Evolutionary conservation across 352 stramenopile genomes (phyloP).

Genomic region (Phytophthora quininea): DNA sequence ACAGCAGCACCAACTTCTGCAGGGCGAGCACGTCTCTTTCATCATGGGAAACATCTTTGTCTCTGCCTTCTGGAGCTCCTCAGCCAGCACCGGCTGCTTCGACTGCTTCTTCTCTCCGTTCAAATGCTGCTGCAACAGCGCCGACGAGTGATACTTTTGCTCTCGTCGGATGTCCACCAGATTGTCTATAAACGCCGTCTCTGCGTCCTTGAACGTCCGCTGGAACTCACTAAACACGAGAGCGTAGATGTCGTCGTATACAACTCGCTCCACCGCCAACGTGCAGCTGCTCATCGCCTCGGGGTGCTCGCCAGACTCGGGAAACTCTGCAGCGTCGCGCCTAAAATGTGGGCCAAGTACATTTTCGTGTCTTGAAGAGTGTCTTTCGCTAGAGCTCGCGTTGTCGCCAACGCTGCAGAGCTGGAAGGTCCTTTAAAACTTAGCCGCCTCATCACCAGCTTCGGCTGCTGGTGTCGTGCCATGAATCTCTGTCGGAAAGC

Average conservation of each 20-base stretch:
- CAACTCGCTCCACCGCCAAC: constrained; percentile 62
- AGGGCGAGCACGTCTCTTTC: constrained; percentile 54
- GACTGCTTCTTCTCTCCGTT: constrained; percentile 1
- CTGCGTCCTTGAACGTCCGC: constrained; percentile 46
- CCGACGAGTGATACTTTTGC: constrained; percentile 41
- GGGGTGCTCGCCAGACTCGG: constrained; percentile 60
- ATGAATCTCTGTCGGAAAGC: constrained; percentile 49
- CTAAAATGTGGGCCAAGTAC: constrained; percentile 65
- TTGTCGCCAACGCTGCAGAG: constrained; percentile 4
- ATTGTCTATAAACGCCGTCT: constrained; percentile 53
- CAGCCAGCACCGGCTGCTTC: constrained; percentile 20
- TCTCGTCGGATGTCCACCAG: constrained; percentile 56
- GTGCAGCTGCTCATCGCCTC: constrained; percentile 54
- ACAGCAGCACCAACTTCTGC: constrained; percentile 69
- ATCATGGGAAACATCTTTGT: constrained; percentile 53
- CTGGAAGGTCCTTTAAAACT: constrained; percentile 22
- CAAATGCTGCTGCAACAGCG: constrained; percentile 25
- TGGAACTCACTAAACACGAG: constrained; percentile 64
- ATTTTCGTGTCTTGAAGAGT: constrained; percentile 74
- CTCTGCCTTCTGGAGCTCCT: constrained; percentile 53
- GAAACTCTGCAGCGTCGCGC: constrained; percentile 66
- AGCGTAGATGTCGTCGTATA: constrained; percentile 72
- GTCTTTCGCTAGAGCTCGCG: constrained; percentile 35
- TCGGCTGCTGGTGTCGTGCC: constrained; percentile 25
- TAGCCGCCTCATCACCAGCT: constrained; percentile 12